phyloP scores from a whole-genome alignment of 1,284 basidiomycete genomes.

The Heterobasidion irregulare region DNA sequence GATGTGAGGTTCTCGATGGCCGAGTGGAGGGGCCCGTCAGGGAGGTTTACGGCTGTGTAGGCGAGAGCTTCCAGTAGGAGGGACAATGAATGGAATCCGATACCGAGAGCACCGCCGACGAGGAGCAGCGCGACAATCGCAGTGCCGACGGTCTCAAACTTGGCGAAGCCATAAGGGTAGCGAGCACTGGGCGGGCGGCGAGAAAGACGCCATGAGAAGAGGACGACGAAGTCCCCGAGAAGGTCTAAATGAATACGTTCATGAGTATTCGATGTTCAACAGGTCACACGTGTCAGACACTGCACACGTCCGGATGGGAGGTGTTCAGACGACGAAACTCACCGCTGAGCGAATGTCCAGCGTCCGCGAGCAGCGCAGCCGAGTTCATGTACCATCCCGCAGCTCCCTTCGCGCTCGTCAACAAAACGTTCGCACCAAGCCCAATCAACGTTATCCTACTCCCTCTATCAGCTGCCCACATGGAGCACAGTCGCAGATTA shows the following conservation, averaged over 20 bases:
- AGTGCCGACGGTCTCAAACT: slow-evolving; percentile 92
- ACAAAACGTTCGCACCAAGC: slow-evolving; percentile 75
- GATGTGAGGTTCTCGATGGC: slow-evolving; percentile 48
- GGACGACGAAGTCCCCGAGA: slow-evolving; percentile 87
- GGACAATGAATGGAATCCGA: slow-evolving; percentile 89
- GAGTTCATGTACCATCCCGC: slow-evolving; percentile 88
- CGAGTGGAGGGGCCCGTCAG: slow-evolving; percentile 54
- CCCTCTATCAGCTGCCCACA: slow-evolving; percentile 62
- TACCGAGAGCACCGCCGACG: slow-evolving; percentile 83
- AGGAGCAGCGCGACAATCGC: slow-evolving; percentile 79
- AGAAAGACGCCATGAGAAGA: slow-evolving; percentile 88
- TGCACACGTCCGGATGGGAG: not conserved
- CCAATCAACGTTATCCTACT: slow-evolving; percentile 83
- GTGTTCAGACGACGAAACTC: not conserved
- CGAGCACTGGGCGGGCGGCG: slow-evolving; percentile 67
- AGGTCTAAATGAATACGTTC: slow-evolving; percentile 42
- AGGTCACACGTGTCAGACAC: not conserved
- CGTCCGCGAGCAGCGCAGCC: slow-evolving; percentile 89
- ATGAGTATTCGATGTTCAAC: slow-evolving; percentile 1
- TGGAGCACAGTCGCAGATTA: not conserved
- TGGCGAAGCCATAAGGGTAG: slow-evolving; percentile 88
- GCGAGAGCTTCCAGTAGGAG: slow-evolving; percentile 64
- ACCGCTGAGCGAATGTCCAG: slow-evolving; percentile 91
- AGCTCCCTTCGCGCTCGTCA: slow-evolving; percentile 79
- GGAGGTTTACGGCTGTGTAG: slow-evolving; percentile 46